Base-by-base conservation (phyloP, 129 eudicot genomes). In the Heracleum sosnowskyi region DNA sequence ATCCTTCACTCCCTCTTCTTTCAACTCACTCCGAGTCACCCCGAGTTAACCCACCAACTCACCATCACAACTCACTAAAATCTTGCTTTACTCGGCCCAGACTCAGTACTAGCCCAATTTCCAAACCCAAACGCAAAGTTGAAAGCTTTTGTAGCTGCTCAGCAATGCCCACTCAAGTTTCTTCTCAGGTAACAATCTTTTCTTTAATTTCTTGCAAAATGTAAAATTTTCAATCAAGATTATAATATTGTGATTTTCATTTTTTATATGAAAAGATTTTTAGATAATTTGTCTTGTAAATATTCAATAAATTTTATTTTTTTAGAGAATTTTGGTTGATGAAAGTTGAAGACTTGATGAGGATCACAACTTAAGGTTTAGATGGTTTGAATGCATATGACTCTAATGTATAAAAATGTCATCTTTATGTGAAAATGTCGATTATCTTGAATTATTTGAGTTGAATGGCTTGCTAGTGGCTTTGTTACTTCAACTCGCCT, bases 41-140 rank as follows among this genome's bases (percentile, higher is more conserved):
- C 31, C 66, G 66, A 57, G 31, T 57, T 8, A 22, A 55, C 33
- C 28, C 66, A n/a, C 66, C 28, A 57, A 57, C 15, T 57, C 31
- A 24, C 29, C 33, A 2, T 57, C 66, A 9, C 31, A 57, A n/a
- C 15, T n/a, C 66, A 57, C 66, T 57, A 28, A n/a, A 0, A 57
- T 3, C 66, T 9, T 57, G 33, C 29, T 57, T 57, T 1, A 57
- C 66, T 57, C 66, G 66, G 66, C 33, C 31, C 66, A n/a, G 31
- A 57, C 66, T 57, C 66, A 57, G 66, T 57, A n/a, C 31, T n/a
- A 2, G 1, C 66, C n/a, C 66, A 57, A 1, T 9, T 57, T 57
- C 29, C 31, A 57, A n/a, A 57, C 66, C 66, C 66, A 57, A 57
- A 57, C 66, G 66, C 28, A 57, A 57, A 57, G 66, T 57, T 57